Evolutionary conservation across 441 rosid species (phyloP).

Genomic region (Metrosideros polymorpha): DNA sequence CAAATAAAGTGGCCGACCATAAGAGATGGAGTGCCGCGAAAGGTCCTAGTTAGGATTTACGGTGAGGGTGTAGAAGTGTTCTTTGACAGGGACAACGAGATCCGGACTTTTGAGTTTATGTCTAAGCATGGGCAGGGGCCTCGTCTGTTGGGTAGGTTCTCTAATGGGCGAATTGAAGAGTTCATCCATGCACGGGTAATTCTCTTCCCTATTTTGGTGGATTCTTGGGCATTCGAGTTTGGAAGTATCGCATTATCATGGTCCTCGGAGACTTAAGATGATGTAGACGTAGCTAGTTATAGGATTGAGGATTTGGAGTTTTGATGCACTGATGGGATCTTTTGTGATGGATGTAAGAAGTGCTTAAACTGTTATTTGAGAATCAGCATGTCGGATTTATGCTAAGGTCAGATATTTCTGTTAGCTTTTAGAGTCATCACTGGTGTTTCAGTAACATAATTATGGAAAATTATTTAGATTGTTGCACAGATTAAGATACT

Average conservation of each 20-base stretch:
- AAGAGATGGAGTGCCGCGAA: constrained; percentile 27
- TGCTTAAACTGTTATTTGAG: neutral
- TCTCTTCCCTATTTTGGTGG: neutral
- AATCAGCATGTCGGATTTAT: neutral
- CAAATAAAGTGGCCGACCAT: constrained; percentile 64
- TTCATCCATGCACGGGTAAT: constrained; percentile 83
- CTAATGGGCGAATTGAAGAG: constrained; percentile 83
- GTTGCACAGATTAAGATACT: neutral
- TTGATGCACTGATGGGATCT: neutral
- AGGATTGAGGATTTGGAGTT: neutral
- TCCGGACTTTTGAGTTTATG: constrained; percentile 80
- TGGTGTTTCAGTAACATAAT: neutral
- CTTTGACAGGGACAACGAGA: constrained; percentile 76
- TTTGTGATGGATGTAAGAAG: neutral
- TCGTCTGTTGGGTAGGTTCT: constrained; percentile 61
- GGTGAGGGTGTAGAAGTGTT: constrained; percentile 90
- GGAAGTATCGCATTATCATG: neutral
- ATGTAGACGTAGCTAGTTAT: neutral
- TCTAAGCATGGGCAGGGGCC: constrained; percentile 92
- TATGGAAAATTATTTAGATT: neutral
- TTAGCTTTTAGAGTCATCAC: neutral
- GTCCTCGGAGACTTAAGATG: neutral
- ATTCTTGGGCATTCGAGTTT: neutral
- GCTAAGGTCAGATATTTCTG: neutral
- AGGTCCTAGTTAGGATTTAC: constrained; percentile 81